A percentile compares a stretch with the other conserved stretches of the same genome.
Conservation (phyloP, 2,329 filamentous ascomycete species). For the Colletotrichum musicola region DNA sequence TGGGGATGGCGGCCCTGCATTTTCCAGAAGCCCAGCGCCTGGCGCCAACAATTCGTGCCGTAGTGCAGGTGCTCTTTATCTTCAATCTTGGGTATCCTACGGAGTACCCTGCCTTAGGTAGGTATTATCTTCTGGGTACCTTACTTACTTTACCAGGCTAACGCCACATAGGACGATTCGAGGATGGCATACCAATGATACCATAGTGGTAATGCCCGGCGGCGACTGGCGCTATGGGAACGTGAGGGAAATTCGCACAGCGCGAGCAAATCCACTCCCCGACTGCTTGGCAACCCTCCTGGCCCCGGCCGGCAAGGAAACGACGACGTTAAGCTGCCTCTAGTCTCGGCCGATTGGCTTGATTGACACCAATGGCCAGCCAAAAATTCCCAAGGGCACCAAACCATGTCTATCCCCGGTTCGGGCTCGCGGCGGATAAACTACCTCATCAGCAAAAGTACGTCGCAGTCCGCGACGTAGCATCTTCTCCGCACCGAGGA, state of each 20-base stretch:
- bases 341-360: constrained; percentile 24
- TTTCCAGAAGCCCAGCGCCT: constrained; percentile 34
- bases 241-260: constrained; percentile 24
- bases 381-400: constrained; percentile 17
- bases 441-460: constrained; percentile 35
- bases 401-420: constrained; percentile 23
- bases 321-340: constrained; percentile 1
- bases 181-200: not conserved
- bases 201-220: not conserved
- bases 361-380: not conserved
- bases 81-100: too few species aligned
- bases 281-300: not conserved
- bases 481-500: constrained; percentile 35
- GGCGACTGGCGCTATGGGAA: not conserved
- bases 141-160: not conserved
- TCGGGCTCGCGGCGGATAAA: constrained; percentile 33
- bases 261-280: not conserved
- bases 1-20: constrained; percentile 32
- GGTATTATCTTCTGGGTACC: too few species aligned
- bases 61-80: too few species aligned
- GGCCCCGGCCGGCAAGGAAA: constrained; percentile 17
- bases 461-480: constrained; percentile 11
- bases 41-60: not conserved
- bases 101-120: too few species aligned
- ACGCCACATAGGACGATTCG: not conserved